These are phyloP conservation scores for Tylopilus vinaceipallidus DNA, from an alignment of 768 basidiomycete species.

Conservation along the genomic window DNA sequence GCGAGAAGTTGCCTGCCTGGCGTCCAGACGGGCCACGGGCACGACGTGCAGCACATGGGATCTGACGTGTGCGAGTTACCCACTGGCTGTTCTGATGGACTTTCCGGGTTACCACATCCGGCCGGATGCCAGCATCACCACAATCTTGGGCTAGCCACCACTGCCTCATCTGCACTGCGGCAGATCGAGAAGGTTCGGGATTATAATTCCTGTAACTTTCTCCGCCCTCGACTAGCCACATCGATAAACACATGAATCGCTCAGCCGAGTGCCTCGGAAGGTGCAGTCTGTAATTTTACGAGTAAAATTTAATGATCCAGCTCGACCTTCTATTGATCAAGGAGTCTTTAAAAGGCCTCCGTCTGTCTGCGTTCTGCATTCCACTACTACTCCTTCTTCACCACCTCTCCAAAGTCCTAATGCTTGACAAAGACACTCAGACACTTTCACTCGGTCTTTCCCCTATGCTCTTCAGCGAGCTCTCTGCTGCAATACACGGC, in stretches of 20 bases:
- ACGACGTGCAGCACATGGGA: neutral
- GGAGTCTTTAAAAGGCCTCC: conserved; percentile 16
- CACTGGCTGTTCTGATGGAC: conserved; percentile 9
- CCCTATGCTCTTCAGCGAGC: conserved; percentile 42
- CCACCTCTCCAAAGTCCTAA: conserved; percentile 6
- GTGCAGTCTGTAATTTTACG: conserved; percentile 6
- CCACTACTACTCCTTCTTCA: conserved; percentile 6
- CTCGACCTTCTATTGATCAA: neutral
- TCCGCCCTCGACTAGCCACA: neutral
- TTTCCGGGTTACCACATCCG: conserved; percentile 6
- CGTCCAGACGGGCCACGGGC: neutral
- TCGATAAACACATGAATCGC: neutral
- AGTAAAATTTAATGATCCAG: conserved; percentile 12
- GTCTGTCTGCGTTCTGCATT: conserved; percentile 2
- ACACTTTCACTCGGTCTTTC: conserved; percentile 6
- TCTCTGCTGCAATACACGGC: conserved; percentile 46
- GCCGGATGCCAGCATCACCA: conserved; percentile 9
- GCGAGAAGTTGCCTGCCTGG: too few species aligned
- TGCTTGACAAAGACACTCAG: conserved; percentile 9
- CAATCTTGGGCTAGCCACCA: conserved; percentile 1
- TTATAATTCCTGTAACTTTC: neutral
- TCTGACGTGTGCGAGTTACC: neutral
- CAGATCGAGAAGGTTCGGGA: neutral
- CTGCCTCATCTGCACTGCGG: conserved; percentile 14
- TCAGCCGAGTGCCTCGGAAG: neutral